Evolutionary conservation across 1,284 basidiomycete species (phyloP).

Genomic region (Schizopora paradoxa): DNA sequence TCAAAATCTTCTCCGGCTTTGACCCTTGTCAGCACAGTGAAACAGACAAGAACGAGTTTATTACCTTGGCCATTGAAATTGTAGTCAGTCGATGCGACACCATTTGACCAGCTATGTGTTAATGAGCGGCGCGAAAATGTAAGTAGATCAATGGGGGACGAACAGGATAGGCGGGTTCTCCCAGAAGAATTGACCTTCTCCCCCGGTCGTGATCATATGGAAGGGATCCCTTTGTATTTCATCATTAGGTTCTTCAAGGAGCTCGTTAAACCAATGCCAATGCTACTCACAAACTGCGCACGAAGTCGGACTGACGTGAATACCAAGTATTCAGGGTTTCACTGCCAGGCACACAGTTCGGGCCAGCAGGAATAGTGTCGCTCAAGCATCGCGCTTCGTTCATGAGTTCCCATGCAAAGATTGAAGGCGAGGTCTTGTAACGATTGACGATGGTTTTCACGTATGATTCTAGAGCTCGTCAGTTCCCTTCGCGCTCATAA

Average conservation of each 20-base stretch:
- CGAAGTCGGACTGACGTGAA: slow-evolving; percentile 42
- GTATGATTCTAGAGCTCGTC: slow-evolving; percentile 39
- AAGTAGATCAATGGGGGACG: slow-evolving; percentile 9
- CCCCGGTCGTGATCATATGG: slow-evolving; percentile 54
- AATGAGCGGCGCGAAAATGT: background rate
- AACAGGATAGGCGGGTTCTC: slow-evolving; percentile 35
- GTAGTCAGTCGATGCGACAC: slow-evolving; percentile 42
- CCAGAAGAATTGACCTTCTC: slow-evolving; percentile 54
- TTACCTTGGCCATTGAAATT: slow-evolving; percentile 53
- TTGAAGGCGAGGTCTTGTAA: slow-evolving; percentile 46
- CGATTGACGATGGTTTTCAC: slow-evolving; percentile 48
- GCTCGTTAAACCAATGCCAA: background rate
- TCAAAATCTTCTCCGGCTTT: slow-evolving; percentile 54
- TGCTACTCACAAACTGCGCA: slow-evolving; percentile 42
- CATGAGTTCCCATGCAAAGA: slow-evolving; percentile 57
- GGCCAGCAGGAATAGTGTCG: slow-evolving; percentile 39
- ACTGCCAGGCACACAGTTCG: slow-evolving; percentile 42
- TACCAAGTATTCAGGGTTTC: slow-evolving; percentile 47
- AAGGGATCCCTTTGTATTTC: slow-evolving; percentile 38
- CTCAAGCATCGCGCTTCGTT: slow-evolving; percentile 54
- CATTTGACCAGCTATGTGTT: slow-evolving; percentile 35
- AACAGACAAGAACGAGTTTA: slow-evolving; percentile 1
- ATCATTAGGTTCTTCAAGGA: background rate
- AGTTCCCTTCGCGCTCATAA: background rate
- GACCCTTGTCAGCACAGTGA: no score